A percentile compares a stretch with the other conserved stretches of the same genome.
phyloP scores from a whole-genome alignment of 805 yeast species.

The Cyberlindnera maritima region DNA sequence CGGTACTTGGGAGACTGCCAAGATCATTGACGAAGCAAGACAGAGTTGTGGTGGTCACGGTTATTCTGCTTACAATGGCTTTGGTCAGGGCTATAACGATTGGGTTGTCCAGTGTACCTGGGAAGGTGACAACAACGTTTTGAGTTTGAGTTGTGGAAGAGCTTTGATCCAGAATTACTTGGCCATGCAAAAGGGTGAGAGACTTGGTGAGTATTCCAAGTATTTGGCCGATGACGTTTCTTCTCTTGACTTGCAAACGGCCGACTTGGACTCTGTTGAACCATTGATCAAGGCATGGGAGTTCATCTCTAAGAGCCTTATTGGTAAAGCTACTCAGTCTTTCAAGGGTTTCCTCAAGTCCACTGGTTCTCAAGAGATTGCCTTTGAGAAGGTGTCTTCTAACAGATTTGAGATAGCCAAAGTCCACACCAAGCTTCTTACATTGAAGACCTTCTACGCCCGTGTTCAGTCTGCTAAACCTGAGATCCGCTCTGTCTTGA shows the following conservation, averaged over 20 bases:
- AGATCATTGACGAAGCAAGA: slow-evolving; percentile 80
- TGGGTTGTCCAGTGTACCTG: slow-evolving; percentile 97
- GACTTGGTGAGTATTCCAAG: slow-evolving; percentile 26
- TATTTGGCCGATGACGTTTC: slow-evolving; percentile 25
- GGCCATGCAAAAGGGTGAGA: slow-evolving; percentile 32
- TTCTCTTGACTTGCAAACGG: slow-evolving; percentile 16
- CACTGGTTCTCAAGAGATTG: slow-evolving; percentile 15
- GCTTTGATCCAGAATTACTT: slow-evolving; percentile 44
- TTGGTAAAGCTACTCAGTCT: slow-evolving; percentile 16
- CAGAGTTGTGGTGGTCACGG: slow-evolving; percentile 63
- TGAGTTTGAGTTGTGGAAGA: slow-evolving; percentile 81
- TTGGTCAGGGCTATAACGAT: slow-evolving; percentile 81
- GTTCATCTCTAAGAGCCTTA: slow-evolving; percentile 28
- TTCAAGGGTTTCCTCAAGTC: slow-evolving; percentile 14
- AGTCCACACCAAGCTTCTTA: slow-evolving; percentile 36
- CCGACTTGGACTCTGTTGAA: slow-evolving; percentile 16
- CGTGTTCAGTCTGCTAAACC: slow-evolving; percentile 30
- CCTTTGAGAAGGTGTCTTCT: slow-evolving; percentile 26
- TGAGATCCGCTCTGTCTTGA: slow-evolving; percentile 40
- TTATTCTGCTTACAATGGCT: slow-evolving; percentile 83
- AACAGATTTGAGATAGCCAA: slow-evolving; percentile 30
- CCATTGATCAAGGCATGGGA: slow-evolving; percentile 30
- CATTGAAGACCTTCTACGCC: slow-evolving; percentile 31
- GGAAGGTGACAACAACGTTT: slow-evolving; percentile 94
- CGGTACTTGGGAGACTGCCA: slow-evolving; percentile 80